Percentiles rank a stretch among this genome's conserved stretches.
Conservation (phyloP, 495 filamentous ascomycete species). For the Penicillium roqueforti region DNA sequence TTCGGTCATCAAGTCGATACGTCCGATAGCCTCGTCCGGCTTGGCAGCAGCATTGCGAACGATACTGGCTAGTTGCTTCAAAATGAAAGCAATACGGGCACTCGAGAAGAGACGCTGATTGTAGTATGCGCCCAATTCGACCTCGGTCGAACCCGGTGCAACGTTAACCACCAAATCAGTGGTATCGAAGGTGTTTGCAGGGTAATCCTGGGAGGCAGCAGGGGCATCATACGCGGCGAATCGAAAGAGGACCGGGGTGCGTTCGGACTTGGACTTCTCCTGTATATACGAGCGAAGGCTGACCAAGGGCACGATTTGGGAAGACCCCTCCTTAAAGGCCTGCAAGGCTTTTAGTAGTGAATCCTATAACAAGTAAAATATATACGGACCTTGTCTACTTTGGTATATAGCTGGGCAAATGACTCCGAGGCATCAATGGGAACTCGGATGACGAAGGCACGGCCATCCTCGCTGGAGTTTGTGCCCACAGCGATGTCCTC, state of each 20-base stretch:
- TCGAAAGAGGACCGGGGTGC: constrained; percentile 42
- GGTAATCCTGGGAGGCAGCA: constrained; percentile 43
- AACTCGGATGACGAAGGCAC: constrained; percentile 47
- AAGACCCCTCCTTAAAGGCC: constrained; percentile 41
- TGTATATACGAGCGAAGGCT: constrained; percentile 46
- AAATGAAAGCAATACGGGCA: constrained; percentile 41
- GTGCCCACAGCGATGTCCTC: constrained; percentile 51
- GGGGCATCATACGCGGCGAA: constrained; percentile 50
- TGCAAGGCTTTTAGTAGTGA: constrained; percentile 13
- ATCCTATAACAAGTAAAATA: neutral
- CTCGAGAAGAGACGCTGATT: constrained; percentile 51
- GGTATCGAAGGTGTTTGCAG: constrained; percentile 43
- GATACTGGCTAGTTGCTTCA: constrained; percentile 43
- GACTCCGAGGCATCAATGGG: constrained; percentile 37
- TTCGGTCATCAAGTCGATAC: constrained; percentile 46
- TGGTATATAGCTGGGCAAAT: constrained; percentile 40
- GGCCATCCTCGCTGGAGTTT: constrained; percentile 40
- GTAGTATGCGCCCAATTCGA: constrained; percentile 46
- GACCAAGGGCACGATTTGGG: constrained; percentile 45
- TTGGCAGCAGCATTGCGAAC: constrained; percentile 41
- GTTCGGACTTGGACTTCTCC: constrained; percentile 39
- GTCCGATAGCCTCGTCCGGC: constrained; percentile 43
- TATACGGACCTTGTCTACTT: constrained; percentile 43
- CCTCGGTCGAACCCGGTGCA: constrained; percentile 27
- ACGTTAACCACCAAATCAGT: constrained; percentile 48